phyloP scores from a whole-genome alignment of 2,329 filamentous ascomycete species.

The Emergomyces orientalis region DNA sequence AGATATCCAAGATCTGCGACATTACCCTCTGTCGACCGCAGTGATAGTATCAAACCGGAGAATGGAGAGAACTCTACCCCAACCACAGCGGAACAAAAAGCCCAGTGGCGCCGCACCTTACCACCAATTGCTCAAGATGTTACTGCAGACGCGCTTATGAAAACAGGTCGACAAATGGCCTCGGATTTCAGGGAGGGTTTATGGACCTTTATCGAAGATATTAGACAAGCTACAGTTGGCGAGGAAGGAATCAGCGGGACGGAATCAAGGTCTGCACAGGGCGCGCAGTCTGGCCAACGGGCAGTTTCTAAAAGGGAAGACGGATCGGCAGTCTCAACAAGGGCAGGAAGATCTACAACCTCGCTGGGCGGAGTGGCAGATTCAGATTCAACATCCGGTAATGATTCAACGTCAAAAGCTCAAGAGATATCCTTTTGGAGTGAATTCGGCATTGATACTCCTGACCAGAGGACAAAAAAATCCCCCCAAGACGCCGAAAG shows the following conservation, averaged over 20 bases:
- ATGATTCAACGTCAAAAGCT: slow-evolving; percentile 34
- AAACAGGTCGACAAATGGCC: slow-evolving; percentile 65
- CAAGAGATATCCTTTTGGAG: slow-evolving; percentile 42
- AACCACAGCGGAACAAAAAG: slow-evolving; percentile 29
- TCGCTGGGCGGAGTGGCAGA: slow-evolving; percentile 22
- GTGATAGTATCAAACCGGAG: slow-evolving; percentile 14
- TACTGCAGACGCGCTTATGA: slow-evolving; percentile 41
- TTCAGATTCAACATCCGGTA: slow-evolving; percentile 28
- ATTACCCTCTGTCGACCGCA: slow-evolving; percentile 33
- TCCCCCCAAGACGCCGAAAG: slow-evolving; percentile 17
- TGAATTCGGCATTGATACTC: slow-evolving; percentile 43
- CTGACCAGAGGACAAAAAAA: slow-evolving; percentile 33
- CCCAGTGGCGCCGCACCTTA: slow-evolving; percentile 35
- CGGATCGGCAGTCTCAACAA: slow-evolving; percentile 21
- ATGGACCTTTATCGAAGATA: slow-evolving; percentile 90
- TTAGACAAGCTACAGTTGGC: slow-evolving; percentile 89
- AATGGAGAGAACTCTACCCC: slow-evolving; percentile 18
- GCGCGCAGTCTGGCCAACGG: slow-evolving; percentile 22
- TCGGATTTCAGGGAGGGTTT: slow-evolving; percentile 83
- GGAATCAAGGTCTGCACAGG: slow-evolving; percentile 29
- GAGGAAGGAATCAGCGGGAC: slow-evolving; percentile 69
- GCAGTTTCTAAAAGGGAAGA: slow-evolving; percentile 26
- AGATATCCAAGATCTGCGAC: slow-evolving; percentile 34
- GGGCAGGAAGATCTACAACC: slow-evolving; percentile 19
- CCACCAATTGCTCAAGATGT: slow-evolving; percentile 34